Percentiles rank a stretch among this genome's conserved stretches.
These are phyloP conservation scores for Agaricales sp. DNA, from an alignment of 1,284 basidiomycete genomes.

Conservation along the genomic window DNA sequence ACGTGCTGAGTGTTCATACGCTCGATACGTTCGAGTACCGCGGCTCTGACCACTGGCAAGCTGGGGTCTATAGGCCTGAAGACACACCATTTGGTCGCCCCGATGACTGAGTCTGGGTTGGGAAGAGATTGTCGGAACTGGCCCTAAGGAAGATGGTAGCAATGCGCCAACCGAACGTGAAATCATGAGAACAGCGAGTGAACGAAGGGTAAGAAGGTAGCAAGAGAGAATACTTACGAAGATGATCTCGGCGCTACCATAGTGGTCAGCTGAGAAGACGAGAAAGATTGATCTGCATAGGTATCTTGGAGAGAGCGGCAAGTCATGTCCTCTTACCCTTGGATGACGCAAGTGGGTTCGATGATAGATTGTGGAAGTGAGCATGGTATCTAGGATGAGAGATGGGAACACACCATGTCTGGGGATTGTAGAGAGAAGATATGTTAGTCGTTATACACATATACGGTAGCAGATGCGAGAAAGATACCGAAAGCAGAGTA, in stretches of 20 bases:
- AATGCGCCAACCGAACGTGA: no score
- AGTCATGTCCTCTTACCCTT: slow-evolving; percentile 5
- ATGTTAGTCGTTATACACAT: slow-evolving; percentile 7
- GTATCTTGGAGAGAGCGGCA: slow-evolving; percentile 3
- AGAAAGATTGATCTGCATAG: slow-evolving; percentile 7
- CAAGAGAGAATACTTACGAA: slow-evolving; percentile 39
- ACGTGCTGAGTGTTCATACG: slow-evolving; percentile 34
- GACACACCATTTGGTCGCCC: slow-evolving; percentile 13
- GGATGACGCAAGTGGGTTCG: no score
- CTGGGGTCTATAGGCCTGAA: slow-evolving; percentile 10
- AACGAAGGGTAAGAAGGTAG: slow-evolving; percentile 6
- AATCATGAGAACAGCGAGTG: no score
- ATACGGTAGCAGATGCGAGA: slow-evolving; percentile 5
- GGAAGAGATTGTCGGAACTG: slow-evolving; percentile 32
- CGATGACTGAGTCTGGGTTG: slow-evolving; percentile 6
- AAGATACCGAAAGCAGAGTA: slow-evolving; percentile 62
- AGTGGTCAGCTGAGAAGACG: slow-evolving; percentile 58
- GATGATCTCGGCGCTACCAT: slow-evolving; percentile 69
- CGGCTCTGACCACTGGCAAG: slow-evolving; percentile 41
- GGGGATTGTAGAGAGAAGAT: slow-evolving; percentile 6
- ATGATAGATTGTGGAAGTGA: no score
- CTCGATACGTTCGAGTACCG: slow-evolving; percentile 55
- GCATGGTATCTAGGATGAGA: slow-evolving; percentile 1
- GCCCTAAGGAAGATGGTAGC: slow-evolving; percentile 41
- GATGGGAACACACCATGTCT: slow-evolving; percentile 40